Evolutionary conservation across 257 asterid species (phyloP).

Genomic region (Coffea eugenioides): DNA sequence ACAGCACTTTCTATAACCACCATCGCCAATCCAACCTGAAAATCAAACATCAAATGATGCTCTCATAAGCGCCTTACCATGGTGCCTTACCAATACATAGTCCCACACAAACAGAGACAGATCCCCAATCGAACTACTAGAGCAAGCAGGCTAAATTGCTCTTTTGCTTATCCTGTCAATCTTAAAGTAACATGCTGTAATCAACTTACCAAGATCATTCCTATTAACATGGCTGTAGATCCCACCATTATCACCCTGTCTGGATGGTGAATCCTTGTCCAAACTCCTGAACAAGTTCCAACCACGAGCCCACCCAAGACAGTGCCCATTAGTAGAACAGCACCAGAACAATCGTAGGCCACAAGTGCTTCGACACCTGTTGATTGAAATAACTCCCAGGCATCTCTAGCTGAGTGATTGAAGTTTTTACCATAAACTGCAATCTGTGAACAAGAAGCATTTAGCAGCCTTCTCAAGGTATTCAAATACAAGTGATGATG

Average conservation of each 20-base stretch:
- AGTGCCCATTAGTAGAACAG: slow-evolving; percentile 89
- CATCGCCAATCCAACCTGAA: slow-evolving; percentile 88
- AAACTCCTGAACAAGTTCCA: slow-evolving; percentile 80
- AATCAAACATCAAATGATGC: neutral
- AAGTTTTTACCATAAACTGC: slow-evolving; percentile 93
- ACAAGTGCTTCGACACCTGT: slow-evolving; percentile 94
- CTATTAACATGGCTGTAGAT: slow-evolving; percentile 89
- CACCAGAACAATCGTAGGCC: slow-evolving; percentile 96
- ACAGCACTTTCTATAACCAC: slow-evolving; percentile 98
- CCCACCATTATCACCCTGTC: slow-evolving; percentile 86
- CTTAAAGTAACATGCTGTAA: neutral
- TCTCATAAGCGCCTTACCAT: neutral
- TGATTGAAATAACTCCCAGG: slow-evolving; percentile 97
- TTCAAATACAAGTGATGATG: neutral
- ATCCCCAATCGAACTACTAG: too few species aligned
- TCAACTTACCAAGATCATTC: slow-evolving; percentile 84
- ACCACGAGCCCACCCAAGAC: slow-evolving; percentile 80
- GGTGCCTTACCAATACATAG: too few species aligned
- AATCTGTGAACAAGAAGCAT: slow-evolving; percentile 47
- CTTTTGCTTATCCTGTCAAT: neutral
- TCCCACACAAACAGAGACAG: neutral
- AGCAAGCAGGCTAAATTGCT: neutral
- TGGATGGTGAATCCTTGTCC: slow-evolving; percentile 76
- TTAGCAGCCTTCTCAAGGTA: neutral
- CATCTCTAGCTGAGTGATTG: slow-evolving; percentile 93